Base-by-base conservation (phyloP, 441 rosid genomes). In the Viola pubescens region DNA sequence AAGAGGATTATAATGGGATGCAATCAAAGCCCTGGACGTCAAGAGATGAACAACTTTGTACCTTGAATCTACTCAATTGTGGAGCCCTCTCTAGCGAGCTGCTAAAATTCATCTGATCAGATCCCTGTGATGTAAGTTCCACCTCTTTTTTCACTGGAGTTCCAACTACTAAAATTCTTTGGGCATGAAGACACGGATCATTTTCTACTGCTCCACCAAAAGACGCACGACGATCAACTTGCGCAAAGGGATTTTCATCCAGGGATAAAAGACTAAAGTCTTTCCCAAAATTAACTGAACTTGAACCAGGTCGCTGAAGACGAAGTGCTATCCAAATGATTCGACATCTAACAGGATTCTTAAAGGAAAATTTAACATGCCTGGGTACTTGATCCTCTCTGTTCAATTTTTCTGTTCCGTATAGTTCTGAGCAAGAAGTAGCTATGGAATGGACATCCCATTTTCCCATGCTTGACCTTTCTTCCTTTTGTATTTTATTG, bases 231-330 rank as follows among this genome's bases (percentile, higher is more conserved):
- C 95, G 76, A 58, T 67, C 81, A 49, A 75, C 78, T 66, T 83
- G 73, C 4, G 97, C 87, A 78, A 88, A 88, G 44, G 99, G 97
- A 75, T 90, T 94, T 73, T 85, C 97, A 59, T 90, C 97, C 19
- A 94, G 71, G 61, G 86, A 79, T 59, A 94, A 73, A 54, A 90
- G 90, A 77, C 71, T 82, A 47, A 92, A 70, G 76, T 86, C 90
- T 56, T 63, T 87, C 64, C 59, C 91, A 63, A 89, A 70, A 76
- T 81, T 86, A 53, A 94, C 78, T 62, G 97, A 94, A 73, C 80
- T 80, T 51, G 96, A 90, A 62, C 99, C 99, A 50, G 84, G 83
- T 62, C 84, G 80, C 71, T 75, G 87, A 66, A 94, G 88, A 47
- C 85, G 84, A 11, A 94, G 79, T 41, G 81, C 77, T 63, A 94